These are phyloP conservation scores for Trametes meyenii DNA, from an alignment of 768 basidiomycete genomes.

Conservation along the genomic window DNA sequence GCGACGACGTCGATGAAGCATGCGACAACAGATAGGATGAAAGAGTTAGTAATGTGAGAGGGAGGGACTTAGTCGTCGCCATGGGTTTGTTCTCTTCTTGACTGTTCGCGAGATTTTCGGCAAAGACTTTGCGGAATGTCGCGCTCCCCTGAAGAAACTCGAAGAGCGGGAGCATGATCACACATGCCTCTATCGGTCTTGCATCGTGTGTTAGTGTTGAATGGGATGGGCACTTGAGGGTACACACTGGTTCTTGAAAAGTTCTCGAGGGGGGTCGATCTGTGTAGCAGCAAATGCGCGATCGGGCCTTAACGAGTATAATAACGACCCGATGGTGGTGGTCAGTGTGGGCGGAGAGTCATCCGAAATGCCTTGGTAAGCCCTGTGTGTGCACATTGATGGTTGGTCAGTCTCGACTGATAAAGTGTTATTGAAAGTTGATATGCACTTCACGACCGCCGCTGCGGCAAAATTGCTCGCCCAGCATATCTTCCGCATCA, in stretches of 20 bases:
- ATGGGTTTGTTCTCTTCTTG: constrained; percentile 30
- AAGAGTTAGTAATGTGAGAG: constrained; percentile 54
- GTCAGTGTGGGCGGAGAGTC: constrained; percentile 55
- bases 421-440: neutral
- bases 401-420: neutral
- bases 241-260: constrained; percentile 60
- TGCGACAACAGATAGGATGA: constrained; percentile 71
- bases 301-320: constrained; percentile 57
- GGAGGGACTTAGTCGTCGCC: constrained; percentile 39
- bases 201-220: neutral
- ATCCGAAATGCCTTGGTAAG: constrained; percentile 57
- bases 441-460: constrained; percentile 51
- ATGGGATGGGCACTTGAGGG: neutral
- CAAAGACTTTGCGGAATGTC: constrained; percentile 50
- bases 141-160: constrained; percentile 60
- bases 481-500: constrained; percentile 63
- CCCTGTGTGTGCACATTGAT: constrained; percentile 36
- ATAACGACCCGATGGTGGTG: constrained; percentile 53
- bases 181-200: constrained; percentile 65
- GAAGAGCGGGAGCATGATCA: constrained; percentile 60
- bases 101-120: constrained; percentile 30
- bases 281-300: constrained; percentile 51
- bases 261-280: constrained; percentile 50
- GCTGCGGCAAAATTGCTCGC: constrained; percentile 55
- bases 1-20: constrained; percentile 60